These are phyloP conservation scores for Ramularia endophylla DNA, from an alignment of 2,329 filamentous ascomycete species.

Conservation along the genomic window DNA sequence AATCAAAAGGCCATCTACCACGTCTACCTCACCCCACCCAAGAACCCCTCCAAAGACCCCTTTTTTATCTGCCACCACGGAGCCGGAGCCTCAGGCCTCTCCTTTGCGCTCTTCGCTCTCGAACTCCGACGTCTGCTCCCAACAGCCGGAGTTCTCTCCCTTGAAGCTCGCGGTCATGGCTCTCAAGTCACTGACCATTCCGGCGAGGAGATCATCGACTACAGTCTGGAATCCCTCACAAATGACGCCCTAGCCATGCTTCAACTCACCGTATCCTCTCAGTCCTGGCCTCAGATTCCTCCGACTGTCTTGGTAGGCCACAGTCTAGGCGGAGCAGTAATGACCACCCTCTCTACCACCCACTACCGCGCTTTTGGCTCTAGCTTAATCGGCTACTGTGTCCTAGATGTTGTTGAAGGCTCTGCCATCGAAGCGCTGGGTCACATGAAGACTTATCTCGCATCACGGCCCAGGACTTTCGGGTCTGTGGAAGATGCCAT, in stretches of 20 bases:
- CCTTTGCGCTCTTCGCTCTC: slow-evolving; percentile 74
- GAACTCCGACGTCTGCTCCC: slow-evolving; percentile 75
- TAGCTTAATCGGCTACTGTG: slow-evolving; percentile 74
- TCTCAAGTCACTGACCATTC: slow-evolving; percentile 50
- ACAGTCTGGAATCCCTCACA: slow-evolving; percentile 67
- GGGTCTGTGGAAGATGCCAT: slow-evolving; percentile 72
- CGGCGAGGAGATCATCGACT: slow-evolving; percentile 48
- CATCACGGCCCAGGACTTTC: slow-evolving; percentile 73
- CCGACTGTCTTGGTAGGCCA: slow-evolving; percentile 81
- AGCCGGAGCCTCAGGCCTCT: slow-evolving; percentile 85
- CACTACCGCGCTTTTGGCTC: slow-evolving; percentile 49
- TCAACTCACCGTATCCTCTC: slow-evolving; percentile 56
- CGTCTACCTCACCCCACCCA: slow-evolving; percentile 78
- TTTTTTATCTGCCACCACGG: slow-evolving; percentile 94
- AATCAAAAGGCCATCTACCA: slow-evolving; percentile 60
- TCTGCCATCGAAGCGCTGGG: slow-evolving; percentile 91
- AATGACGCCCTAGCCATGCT: slow-evolving; percentile 68
- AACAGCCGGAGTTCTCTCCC: slow-evolving; percentile 72
- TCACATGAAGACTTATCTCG: slow-evolving; percentile 89
- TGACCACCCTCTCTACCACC: slow-evolving; percentile 68
- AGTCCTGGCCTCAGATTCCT: slow-evolving; percentile 70
- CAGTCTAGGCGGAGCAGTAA: slow-evolving; percentile 84
- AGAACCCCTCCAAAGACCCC: slow-evolving; percentile 56
- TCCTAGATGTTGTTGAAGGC: slow-evolving; percentile 91
- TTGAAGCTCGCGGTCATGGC: slow-evolving; percentile 85